These are phyloP conservation scores for Tulasnella sp. DNA, from an alignment of 768 basidiomycete species.

Conservation along the genomic window DNA sequence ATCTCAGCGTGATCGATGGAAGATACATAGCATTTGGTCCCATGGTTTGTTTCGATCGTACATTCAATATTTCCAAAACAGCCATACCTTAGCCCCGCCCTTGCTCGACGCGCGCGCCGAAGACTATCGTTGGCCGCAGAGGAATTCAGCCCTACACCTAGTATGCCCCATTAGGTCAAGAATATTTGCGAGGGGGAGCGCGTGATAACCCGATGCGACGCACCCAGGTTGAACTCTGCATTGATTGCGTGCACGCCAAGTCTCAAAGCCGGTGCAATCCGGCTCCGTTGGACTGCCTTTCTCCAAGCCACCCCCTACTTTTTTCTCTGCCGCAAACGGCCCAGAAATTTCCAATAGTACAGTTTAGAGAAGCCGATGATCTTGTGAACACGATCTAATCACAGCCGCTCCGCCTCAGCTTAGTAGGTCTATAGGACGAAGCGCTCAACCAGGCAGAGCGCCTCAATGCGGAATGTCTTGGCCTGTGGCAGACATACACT, in stretches of 20 bases:
- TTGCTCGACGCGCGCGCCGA: too few species aligned
- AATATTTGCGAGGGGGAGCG: too few species aligned
- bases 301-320: neutral
- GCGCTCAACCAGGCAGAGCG: neutral
- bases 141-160: too few species aligned
- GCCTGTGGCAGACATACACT: neutral
- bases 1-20: too few species aligned
- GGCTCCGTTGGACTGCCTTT: neutral
- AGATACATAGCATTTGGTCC: too few species aligned
- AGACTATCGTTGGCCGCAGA: too few species aligned
- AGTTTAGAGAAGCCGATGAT: neutral
- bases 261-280: neutral
- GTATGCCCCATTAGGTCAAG: too few species aligned
- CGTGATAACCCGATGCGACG: too few species aligned
- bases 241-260: neutral
- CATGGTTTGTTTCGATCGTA: too few species aligned
- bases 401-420: neutral
- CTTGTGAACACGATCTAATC: neutral
- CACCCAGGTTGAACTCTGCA: too few species aligned
- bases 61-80: too few species aligned
- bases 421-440: neutral
- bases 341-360: neutral
- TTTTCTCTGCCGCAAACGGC: neutral
- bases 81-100: too few species aligned
- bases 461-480: neutral